phyloP scores from a whole-genome alignment of 2,329 filamentous ascomycete species.

The Calonectria pteridis region DNA sequence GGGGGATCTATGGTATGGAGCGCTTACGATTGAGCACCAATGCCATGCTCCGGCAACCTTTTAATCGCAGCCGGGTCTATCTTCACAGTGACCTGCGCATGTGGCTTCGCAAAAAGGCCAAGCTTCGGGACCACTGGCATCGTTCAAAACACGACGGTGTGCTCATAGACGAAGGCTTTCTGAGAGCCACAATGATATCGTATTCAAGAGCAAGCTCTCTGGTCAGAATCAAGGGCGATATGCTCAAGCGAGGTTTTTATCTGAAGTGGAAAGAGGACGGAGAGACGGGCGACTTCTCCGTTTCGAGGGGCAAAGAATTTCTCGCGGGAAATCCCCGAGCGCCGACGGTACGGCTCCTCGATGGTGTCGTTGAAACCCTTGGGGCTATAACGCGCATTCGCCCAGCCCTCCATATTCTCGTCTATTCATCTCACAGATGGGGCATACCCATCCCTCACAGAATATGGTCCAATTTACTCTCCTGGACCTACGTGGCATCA shows the following conservation, averaged over 20 bases:
- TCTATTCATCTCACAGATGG: constrained; percentile 73
- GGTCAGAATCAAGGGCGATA: constrained; percentile 48
- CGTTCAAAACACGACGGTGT: constrained; percentile 42
- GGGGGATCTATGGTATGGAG: constrained; percentile 40
- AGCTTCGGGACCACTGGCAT: constrained; percentile 47
- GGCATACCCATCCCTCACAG: constrained; percentile 65
- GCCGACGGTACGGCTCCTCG: constrained; percentile 71
- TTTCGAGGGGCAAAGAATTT: constrained; percentile 55
- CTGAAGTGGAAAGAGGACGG: constrained; percentile 40
- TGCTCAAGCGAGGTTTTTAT: constrained; percentile 48
- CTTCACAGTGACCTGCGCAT: constrained; percentile 42
- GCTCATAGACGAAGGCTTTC: constrained; percentile 52
- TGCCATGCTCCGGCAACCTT: constrained; percentile 44
- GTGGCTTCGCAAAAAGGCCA: constrained; percentile 40
- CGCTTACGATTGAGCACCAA: constrained; percentile 47
- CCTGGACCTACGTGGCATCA: constrained; percentile 73
- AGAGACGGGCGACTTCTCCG: constrained; percentile 33
- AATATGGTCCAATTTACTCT: constrained; percentile 76
- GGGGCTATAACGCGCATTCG: constrained; percentile 74
- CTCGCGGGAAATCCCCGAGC: constrained; percentile 64
- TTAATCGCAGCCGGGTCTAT: constrained; percentile 45
- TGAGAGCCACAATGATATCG: constrained; percentile 57
- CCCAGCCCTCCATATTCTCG: constrained; percentile 69
- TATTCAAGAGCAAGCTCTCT: constrained; percentile 55
- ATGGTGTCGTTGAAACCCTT: constrained; percentile 76